Percentiles rank a stretch among this genome's conserved stretches.
Evolutionary conservation across 106 monocot species (phyloP).

Genomic region (Platanthera zijinensis): DNA sequence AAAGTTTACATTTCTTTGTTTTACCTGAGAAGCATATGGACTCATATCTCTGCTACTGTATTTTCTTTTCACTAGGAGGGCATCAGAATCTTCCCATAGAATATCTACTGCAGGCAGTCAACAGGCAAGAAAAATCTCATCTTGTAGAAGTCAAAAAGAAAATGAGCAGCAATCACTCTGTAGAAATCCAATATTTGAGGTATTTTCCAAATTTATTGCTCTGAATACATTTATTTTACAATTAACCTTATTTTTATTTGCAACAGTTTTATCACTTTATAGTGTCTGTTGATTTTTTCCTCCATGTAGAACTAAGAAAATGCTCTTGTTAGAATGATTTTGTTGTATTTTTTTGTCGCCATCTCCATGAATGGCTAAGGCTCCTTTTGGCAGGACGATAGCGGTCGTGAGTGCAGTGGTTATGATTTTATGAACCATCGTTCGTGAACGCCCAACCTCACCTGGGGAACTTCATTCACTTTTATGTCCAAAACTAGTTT

Average conservation of each 20-base stretch:
- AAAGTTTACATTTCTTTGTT: neutral
- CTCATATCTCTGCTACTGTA: constrained; percentile 2
- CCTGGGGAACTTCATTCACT: too few relatives aligned
- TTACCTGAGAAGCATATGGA: neutral
- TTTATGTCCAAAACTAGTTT: too few relatives aligned
- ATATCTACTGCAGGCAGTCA: constrained; percentile 14
- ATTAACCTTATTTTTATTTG: neutral
- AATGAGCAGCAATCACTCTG: constrained; percentile 35
- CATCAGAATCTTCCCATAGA: constrained; percentile 30
- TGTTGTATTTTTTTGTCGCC: neutral
- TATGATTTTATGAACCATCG: too few relatives aligned
- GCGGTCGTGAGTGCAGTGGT: too few relatives aligned
- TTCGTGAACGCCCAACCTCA: too few relatives aligned
- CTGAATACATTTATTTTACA: neutral
- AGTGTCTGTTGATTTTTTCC: neutral
- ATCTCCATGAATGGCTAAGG: too few relatives aligned
- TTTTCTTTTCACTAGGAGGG: constrained; percentile 20
- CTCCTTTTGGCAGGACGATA: too few relatives aligned
- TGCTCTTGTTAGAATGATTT: neutral
- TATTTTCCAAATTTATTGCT: constrained; percentile 1
- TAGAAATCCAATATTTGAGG: constrained; percentile 49
- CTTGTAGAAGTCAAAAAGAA: constrained; percentile 46
- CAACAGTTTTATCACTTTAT: neutral
- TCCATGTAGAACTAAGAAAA: neutral
- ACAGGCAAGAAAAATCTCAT: constrained; percentile 20